Evolutionary conservation across 805 yeast species (phyloP), one percentile per base, ranked within the genome.

Genomic region (Wilhelminamyces savonicus): DNA sequence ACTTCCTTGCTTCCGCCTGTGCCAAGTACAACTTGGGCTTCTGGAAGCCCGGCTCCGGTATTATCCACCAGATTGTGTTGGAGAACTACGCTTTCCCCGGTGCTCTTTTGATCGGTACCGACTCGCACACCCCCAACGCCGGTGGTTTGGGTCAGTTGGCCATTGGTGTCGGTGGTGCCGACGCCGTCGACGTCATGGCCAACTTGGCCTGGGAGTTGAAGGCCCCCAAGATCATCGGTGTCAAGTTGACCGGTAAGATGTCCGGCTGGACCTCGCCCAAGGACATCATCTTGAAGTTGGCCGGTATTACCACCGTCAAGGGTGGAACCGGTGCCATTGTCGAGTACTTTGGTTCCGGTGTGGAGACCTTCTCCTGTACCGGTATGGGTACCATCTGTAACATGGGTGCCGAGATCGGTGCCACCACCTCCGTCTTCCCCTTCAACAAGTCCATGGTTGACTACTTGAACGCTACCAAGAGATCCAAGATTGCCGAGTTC

Each of bases 341-440:
- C 44, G 97, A 88, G 70, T 88, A 88, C 71, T 88, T 81, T 53
- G 97, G 97, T 61, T 87, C 80, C 32, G 97, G 97, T 74, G 88
- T 88, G 33, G 76, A 82, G 52, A 74, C 90, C 36, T 80, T 88
- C 62, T 83, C 95, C 29, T 86, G 95, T 66, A 90, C 97, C 30
- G 97, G 97, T 75, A 88, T 88, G 97, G 97, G 94, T 59, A 88
- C 97, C 50, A 88, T 88, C 67, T 88, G 97, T 76, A 88, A 88
- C 66, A 88, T 88, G 97, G 97, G 97, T 73, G 97, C 97, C 46
- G 97, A 88, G 69, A 87, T 88, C 48, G 97, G 97, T 69, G 97
- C 97, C 38, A 88, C 97, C 40, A 88, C 97, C 34, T 88, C 97
- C 27, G 85, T 84, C 38, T 88, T 88, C 94, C 97, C 97, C 59